These are phyloP conservation scores for Penicillium sp. DNA, from an alignment of 2,329 filamentous ascomycete species.

Conservation along the genomic window DNA sequence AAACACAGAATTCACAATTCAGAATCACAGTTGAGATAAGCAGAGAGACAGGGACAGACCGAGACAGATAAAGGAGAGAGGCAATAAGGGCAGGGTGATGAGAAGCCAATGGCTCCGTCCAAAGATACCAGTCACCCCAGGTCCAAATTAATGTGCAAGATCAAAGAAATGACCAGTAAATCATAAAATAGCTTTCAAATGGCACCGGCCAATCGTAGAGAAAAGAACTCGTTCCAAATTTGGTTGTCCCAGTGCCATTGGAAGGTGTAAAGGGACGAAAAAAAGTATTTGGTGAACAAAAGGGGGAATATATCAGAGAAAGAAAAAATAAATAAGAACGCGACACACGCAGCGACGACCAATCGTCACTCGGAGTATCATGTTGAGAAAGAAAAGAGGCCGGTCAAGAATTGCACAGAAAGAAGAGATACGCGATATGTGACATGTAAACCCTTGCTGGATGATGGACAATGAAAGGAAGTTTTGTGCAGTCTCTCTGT, in stretches of 20 bases:
- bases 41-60: slow-evolving; percentile 5
- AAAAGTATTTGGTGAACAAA: slow-evolving; percentile 28
- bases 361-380: slow-evolving; percentile 22
- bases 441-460: slow-evolving; percentile 21
- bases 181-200: slow-evolving; percentile 14
- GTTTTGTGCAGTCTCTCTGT: slow-evolving; percentile 25
- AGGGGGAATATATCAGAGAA: slow-evolving; percentile 36
- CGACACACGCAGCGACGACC: slow-evolving; percentile 16
- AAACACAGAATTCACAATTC: slow-evolving; percentile 2
- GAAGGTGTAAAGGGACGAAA: slow-evolving; percentile 16
- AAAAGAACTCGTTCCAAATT: slow-evolving; percentile 21
- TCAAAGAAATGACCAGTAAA: slow-evolving; percentile 20
- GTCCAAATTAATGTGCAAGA: slow-evolving; percentile 21
- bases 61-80: slow-evolving; percentile 6
- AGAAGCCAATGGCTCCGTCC: slow-evolving; percentile 17
- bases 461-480: slow-evolving; percentile 26
- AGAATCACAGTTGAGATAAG: neutral
- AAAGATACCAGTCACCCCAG: slow-evolving; percentile 19
- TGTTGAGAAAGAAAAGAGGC: slow-evolving; percentile 18
- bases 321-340: slow-evolving; percentile 23
- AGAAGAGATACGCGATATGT: slow-evolving; percentile 26
- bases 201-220: slow-evolving; percentile 12
- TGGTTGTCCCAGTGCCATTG: slow-evolving; percentile 21
- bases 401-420: slow-evolving; percentile 26
- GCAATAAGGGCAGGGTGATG: slow-evolving; percentile 11